Evolutionary conservation across 2,329 filamentous ascomycete species (phyloP).

Genomic region (Sporothrix brasiliensis): DNA sequence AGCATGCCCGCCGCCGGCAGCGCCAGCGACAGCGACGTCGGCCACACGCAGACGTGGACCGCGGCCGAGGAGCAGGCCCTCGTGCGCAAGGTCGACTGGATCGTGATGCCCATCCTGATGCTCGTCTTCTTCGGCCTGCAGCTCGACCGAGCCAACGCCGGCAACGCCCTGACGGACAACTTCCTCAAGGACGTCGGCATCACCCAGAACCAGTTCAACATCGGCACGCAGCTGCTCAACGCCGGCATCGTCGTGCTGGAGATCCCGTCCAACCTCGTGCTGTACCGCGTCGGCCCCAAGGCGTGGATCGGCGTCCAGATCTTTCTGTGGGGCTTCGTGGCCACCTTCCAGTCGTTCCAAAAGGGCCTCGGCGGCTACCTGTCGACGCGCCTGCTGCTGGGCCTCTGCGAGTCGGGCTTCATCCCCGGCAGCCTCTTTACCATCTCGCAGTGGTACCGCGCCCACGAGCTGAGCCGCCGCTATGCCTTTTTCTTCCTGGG

Average conservation of each 20-base stretch:
- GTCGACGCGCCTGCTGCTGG: slow-evolving; percentile 55
- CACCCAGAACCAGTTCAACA: slow-evolving; percentile 51
- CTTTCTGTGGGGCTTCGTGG: slow-evolving; percentile 57
- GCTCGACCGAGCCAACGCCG: slow-evolving; percentile 47
- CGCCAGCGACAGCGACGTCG: slow-evolving; percentile 24
- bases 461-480: slow-evolving; percentile 55
- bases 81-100: slow-evolving; percentile 41
- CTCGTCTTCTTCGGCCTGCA: slow-evolving; percentile 51
- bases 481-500: slow-evolving; percentile 61
- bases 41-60: slow-evolving; percentile 28
- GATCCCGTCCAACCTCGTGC: slow-evolving; percentile 50
- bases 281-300: slow-evolving; percentile 54
- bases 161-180: slow-evolving; percentile 39
- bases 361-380: slow-evolving; percentile 52
- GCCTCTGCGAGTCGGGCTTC: slow-evolving; percentile 56
- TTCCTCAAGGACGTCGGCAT: slow-evolving; percentile 42
- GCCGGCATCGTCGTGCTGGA: slow-evolving; percentile 33
- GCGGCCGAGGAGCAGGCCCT: slow-evolving; percentile 27
- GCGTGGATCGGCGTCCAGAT: slow-evolving; percentile 58
- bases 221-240: slow-evolving; percentile 49
- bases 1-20: neutral
- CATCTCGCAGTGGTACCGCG: slow-evolving; percentile 59
- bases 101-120: slow-evolving; percentile 50
- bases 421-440: slow-evolving; percentile 57
- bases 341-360: slow-evolving; percentile 58